Evolutionary conservation across 2,329 filamentous ascomycete genomes (phyloP).

Genomic region (Cercospora canescens): DNA sequence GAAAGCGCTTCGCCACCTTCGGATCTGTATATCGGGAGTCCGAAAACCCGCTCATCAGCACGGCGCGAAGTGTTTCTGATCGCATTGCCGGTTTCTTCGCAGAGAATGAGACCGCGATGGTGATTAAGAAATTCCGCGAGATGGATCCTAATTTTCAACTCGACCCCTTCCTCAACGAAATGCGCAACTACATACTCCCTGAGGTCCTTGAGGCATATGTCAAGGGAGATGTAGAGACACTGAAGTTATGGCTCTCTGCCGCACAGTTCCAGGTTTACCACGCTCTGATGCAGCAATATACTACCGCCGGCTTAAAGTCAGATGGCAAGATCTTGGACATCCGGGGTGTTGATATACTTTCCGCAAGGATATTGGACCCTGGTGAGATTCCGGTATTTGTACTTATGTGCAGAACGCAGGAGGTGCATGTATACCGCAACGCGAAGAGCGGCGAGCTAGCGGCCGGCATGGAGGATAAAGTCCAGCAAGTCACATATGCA

Average conservation of each 20-base stretch:
- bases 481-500: slow-evolving; percentile 96
- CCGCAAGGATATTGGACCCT: slow-evolving; percentile 77
- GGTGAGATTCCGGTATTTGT: slow-evolving; percentile 95
- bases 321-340: slow-evolving; percentile 96
- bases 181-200: slow-evolving; percentile 96
- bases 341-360: slow-evolving; percentile 84
- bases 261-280: slow-evolving; percentile 97
- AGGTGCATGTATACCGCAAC: slow-evolving; percentile 95
- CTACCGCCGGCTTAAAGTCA: slow-evolving; percentile 86
- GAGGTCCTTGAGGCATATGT: slow-evolving; percentile 98
- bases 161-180: slow-evolving; percentile 90
- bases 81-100: slow-evolving; percentile 93
- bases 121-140: slow-evolving; percentile 95
- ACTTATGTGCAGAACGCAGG: slow-evolving; percentile 92
- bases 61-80: slow-evolving; percentile 91
- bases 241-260: slow-evolving; percentile 94
- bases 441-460: slow-evolving; percentile 86
- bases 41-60: slow-evolving; percentile 92
- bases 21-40: slow-evolving; percentile 92
- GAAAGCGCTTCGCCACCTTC: slow-evolving; percentile 84
- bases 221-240: slow-evolving; percentile 85
- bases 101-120: slow-evolving; percentile 95
- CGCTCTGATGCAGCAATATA: slow-evolving; percentile 95
- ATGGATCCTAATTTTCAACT: slow-evolving; percentile 96
- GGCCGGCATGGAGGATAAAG: slow-evolving; percentile 97